Base-by-base conservation (phyloP, 2,329 filamentous ascomycete species). In the Verticillium isaacii region DNA sequence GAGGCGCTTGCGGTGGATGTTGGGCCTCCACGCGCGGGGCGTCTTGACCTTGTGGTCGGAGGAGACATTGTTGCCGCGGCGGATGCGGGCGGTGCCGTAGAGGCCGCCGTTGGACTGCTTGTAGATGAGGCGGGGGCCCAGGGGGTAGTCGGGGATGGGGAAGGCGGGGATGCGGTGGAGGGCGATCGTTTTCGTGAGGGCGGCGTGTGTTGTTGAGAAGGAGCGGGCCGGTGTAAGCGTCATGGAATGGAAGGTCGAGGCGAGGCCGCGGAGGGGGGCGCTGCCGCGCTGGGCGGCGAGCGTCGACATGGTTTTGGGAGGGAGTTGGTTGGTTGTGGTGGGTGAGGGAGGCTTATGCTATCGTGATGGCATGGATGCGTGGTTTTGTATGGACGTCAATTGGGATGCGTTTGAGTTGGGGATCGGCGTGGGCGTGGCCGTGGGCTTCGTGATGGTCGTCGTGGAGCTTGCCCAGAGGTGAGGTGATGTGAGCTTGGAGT, bases 61-160 rank as follows among this genome's bases (percentile, higher is more conserved):
- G 55, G 86, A 87, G 58, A 94, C 87, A 68, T 85, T 89, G 84
- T 94, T 93, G 73, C 91, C 91, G 75, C 90, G 92, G 58, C 87
- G 90, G 72, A 93, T 89, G 70, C 86, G 86, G 66, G 86, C 80
- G 50, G 77, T 77, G 68, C 89, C 91, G 78, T 91, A 92, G 9
- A 93, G 86, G 56, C 89, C 89, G 62, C 79, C 82, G 80, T 93
- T 91, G 68, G 89, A 88, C 76, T 95, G 91, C 78, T 94, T 93
- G 83, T 91, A 95, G 67, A 88, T 78, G 65, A 74, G 80, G 61
- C 88, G 85, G 60, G 85, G 83, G 57, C 90, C 90, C 76, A 91
- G 89, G 1, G 91, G 91, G 74, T 95, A 95, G 3, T 80, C 78
- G 12, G 87, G 87, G 62, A 86, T 82, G n/a, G 81, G 74, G 15